Evolutionary conservation across 2,329 filamentous ascomycete species (phyloP), one percentile per base, ranked within the genome.

Genomic region (Scytalidium sp.): DNA sequence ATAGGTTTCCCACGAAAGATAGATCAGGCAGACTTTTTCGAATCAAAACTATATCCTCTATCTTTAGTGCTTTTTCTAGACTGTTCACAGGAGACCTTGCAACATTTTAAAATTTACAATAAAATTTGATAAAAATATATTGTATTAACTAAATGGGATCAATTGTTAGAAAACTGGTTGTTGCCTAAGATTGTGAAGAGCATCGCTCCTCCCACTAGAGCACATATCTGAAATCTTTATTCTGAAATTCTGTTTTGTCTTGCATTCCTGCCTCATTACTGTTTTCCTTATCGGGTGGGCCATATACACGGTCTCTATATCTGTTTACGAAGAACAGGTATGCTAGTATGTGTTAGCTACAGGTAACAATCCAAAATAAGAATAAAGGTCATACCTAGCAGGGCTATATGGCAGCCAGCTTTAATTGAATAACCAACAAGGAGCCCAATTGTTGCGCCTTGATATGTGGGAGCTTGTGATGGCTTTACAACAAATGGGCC

Each of bases 151-250:
- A n/a, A n/a, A n/a, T n/a, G n/a, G n/a, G n/a, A n/a, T n/a, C n/a
- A n/a, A n/a, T n/a, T n/a, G n/a, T n/a, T n/a, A n/a, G n/a, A n/a
- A n/a, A n/a, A n/a, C n/a, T n/a, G n/a, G n/a, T n/a, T n/a, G n/a
- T n/a, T n/a, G n/a, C n/a, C n/a, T n/a, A n/a, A n/a, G n/a, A n/a
- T n/a, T n/a, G n/a, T n/a, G n/a, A n/a, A n/a, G n/a, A n/a, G n/a
- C n/a, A n/a, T n/a, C n/a, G n/a, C n/a, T 29, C 25, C 25, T 29
- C 13, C 25, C 8, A 29, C 21, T 50, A 65, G 5, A 66, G 50
- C 6, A 73, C 69, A 54, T 73, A 73, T 41, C 70, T 55, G 47
- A 74, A 74, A 22, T 71, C 62, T 52, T 67, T 71, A 49, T 73
- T 74, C 50, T 72, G 64, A 50, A 71, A 72, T 54, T 71, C 67